Evolutionary conservation across 2,329 filamentous ascomycete species (phyloP).

Genomic region (Alternaria arbusti): DNA sequence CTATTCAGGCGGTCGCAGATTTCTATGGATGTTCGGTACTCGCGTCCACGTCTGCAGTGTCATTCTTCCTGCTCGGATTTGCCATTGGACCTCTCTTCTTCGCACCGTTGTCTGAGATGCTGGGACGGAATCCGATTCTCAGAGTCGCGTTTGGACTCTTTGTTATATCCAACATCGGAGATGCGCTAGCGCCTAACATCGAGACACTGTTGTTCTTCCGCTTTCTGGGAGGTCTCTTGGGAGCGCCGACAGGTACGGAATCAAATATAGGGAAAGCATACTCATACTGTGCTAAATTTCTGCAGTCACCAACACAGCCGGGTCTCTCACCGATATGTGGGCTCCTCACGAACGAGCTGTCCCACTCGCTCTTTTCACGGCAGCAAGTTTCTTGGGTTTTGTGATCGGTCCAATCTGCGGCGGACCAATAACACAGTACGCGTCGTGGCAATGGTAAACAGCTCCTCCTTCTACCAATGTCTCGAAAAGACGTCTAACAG

Average conservation of each 20-base stretch:
- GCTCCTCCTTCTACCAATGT: not conserved
- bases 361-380: constrained; percentile 45
- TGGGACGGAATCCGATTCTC: not conserved
- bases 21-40: not conserved
- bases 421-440: not conserved
- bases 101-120: constrained; percentile 62
- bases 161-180: not conserved
- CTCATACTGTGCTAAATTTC: not conserved
- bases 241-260: not conserved
- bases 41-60: constrained; percentile 9
- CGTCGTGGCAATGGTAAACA: not conserved
- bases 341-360: not conserved
- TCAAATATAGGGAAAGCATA: not conserved
- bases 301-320: constrained; percentile 37
- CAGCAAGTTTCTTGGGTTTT: constrained; percentile 57
- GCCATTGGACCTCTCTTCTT: constrained; percentile 50
- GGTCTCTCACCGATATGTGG: not conserved
- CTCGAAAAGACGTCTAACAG: constrained; percentile 47
- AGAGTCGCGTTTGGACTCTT: not conserved
- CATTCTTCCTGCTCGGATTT: constrained; percentile 52
- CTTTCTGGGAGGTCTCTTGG: not conserved
- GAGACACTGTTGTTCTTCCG: not conserved
- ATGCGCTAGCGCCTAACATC: not conserved
- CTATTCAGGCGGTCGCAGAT: not conserved
- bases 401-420: constrained; percentile 52